A percentile compares a stretch with the other conserved stretches of the same genome.
These are phyloP conservation scores for Xylariomycetidae sp. DNA, from an alignment of 2,329 filamentous ascomycete genomes.

Conservation along the genomic window DNA sequence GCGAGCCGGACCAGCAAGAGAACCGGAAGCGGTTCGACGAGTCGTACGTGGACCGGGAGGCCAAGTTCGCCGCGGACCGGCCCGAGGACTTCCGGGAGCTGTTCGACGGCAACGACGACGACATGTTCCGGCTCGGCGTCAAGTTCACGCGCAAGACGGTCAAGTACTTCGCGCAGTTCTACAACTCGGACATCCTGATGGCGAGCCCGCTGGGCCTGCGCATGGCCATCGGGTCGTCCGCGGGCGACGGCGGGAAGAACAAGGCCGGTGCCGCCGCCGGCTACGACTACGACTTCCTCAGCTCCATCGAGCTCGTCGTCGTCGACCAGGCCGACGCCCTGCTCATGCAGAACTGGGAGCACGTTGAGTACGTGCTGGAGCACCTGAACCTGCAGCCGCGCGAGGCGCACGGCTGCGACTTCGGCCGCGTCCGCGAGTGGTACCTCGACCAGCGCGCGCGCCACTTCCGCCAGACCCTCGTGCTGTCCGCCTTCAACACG, in stretches of 20 bases:
- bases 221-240: conserved; percentile 79
- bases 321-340: conserved; percentile 90
- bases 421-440: conserved; percentile 83
- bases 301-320: conserved; percentile 85
- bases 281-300: conserved; percentile 92
- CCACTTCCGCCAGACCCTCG: conserved; percentile 78
- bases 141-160: conserved; percentile 96
- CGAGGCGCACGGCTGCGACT: conserved; percentile 88
- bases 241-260: conserved; percentile 60
- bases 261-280: too few species aligned
- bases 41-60: conserved; percentile 65
- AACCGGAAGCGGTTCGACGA: conserved; percentile 92
- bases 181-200: conserved; percentile 92
- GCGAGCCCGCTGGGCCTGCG: conserved; percentile 86
- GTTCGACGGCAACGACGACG: conserved; percentile 92
- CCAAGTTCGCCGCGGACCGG: conserved; percentile 66
- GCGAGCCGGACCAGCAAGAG: conserved; percentile 84
- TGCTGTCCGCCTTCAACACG: conserved; percentile 78
- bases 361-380: conserved; percentile 85
- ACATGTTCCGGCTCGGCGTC: conserved; percentile 92
- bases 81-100: conserved; percentile 84
- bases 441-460: conserved; percentile 85
- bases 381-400: conserved; percentile 88
- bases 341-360: conserved; percentile 98
- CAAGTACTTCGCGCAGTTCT: conserved; percentile 93